phyloP scores from a whole-genome alignment of 805 yeast species.

The Starmerella riodocensis region DNA sequence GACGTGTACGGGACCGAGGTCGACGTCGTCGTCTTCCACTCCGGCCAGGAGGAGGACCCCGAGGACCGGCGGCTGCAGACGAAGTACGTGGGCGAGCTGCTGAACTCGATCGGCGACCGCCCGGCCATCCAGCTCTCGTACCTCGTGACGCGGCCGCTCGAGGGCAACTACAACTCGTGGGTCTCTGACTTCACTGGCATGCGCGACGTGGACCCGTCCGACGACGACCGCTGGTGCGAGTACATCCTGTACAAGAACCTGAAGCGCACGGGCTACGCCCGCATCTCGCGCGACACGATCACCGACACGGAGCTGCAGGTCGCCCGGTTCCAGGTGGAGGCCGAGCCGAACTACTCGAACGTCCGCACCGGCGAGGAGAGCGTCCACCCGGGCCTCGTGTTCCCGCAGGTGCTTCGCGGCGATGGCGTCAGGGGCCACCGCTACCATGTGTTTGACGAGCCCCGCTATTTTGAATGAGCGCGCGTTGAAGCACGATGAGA shows the following conservation, averaged over 20 bases:
- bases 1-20: slow-evolving; percentile 77
- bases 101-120: slow-evolving; percentile 62
- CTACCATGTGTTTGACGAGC: slow-evolving; percentile 91
- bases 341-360: slow-evolving; percentile 39
- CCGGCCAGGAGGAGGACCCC: slow-evolving; percentile 95
- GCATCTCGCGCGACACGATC: slow-evolving; percentile 82
- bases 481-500: too few relatives aligned
- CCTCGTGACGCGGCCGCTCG: slow-evolving; percentile 71
- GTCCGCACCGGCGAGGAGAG: slow-evolving; percentile 41
- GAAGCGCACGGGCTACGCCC: slow-evolving; percentile 82
- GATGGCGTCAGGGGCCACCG: slow-evolving; percentile 89
- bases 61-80: slow-evolving; percentile 87
- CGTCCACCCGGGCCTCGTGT: slow-evolving; percentile 50
- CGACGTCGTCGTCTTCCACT: slow-evolving; percentile 92
- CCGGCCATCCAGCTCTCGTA: slow-evolving; percentile 85
- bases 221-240: slow-evolving; percentile 96
- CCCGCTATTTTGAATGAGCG: slow-evolving; percentile 45
- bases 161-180: slow-evolving; percentile 85
- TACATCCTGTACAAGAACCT: slow-evolving; percentile 79
- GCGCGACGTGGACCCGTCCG: slow-evolving; percentile 79
- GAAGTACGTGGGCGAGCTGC: slow-evolving; percentile 55
- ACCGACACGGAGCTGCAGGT: slow-evolving; percentile 96
- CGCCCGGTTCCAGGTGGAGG: slow-evolving; percentile 66
- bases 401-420: slow-evolving; percentile 70
- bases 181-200: slow-evolving; percentile 74